phyloP scores from a whole-genome alignment of 768 basidiomycete genomes.

The Pholiota conissans region DNA sequence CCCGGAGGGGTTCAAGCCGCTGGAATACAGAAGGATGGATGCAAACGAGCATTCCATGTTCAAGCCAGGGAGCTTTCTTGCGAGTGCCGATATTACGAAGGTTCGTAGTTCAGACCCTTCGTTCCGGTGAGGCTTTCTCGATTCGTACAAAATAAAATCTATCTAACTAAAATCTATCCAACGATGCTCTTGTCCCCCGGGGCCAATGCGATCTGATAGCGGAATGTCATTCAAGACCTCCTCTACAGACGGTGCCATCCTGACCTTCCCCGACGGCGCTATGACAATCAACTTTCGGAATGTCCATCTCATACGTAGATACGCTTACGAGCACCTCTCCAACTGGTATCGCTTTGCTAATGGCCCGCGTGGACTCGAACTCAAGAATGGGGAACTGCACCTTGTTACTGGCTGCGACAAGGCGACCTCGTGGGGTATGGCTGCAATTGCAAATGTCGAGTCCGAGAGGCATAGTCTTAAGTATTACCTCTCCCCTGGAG shows the following conservation, averaged over 20 bases:
- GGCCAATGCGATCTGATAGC: too few species aligned
- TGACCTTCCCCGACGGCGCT: too few species aligned
- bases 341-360: constrained; percentile 21
- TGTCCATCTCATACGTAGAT: constrained; percentile 7
- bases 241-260: constrained; percentile 15
- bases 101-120: background rate
- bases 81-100: constrained; percentile 7
- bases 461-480: too few species aligned
- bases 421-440: constrained; percentile 26
- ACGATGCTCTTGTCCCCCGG: too few species aligned
- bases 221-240: constrained; percentile 14
- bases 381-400: constrained; percentile 19
- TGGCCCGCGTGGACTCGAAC: constrained; percentile 10
- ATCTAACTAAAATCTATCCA: background rate
- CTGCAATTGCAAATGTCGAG: constrained; percentile 13
- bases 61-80: constrained; percentile 7
- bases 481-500: too few species aligned
- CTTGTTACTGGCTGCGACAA: constrained; percentile 19
- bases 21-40: background rate
- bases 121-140: background rate
- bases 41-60: constrained; percentile 8
- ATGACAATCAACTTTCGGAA: constrained; percentile 11
- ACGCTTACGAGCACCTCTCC: constrained; percentile 11
- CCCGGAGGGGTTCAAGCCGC: constrained; percentile 10
- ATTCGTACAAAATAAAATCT: too few species aligned